These are phyloP conservation scores for Wickerhamiella infanticola DNA, from an alignment of 1,139 yeast species.

Conservation along the genomic window DNA sequence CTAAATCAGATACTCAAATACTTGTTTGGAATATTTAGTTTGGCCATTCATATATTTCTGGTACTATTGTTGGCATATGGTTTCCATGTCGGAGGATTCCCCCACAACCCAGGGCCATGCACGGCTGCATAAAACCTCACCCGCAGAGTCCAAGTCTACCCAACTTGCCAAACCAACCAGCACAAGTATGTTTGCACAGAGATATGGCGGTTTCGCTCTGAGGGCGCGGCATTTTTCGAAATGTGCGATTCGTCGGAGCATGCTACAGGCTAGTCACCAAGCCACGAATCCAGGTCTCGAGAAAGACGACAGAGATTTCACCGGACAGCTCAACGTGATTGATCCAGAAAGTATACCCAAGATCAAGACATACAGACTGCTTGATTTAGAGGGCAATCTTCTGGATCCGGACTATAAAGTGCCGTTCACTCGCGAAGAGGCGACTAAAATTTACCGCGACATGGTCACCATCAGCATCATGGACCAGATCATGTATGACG, in stretches of 20 bases:
- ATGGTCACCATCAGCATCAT: constrained; percentile 18
- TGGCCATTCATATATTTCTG: neutral
- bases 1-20: too few species aligned
- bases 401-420: constrained; percentile 17
- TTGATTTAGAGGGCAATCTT: constrained; percentile 20
- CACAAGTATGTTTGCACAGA: too few species aligned
- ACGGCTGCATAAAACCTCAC: too few species aligned
- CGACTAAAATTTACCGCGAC: constrained; percentile 21
- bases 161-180: too few species aligned
- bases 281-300: constrained; percentile 13
- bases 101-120: too few species aligned
- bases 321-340: constrained; percentile 15
- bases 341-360: constrained; percentile 16
- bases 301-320: constrained; percentile 14
- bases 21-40: neutral
- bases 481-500: constrained; percentile 24
- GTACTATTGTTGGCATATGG: too few species aligned
- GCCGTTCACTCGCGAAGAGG: constrained; percentile 18
- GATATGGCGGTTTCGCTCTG: too few species aligned
- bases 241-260: too few species aligned
- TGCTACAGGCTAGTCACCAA: constrained; percentile 8
- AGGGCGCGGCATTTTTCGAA: too few species aligned
- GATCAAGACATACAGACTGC: constrained; percentile 21
- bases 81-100: too few species aligned
- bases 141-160: too few species aligned